Evolutionary conservation across 2,329 filamentous ascomycete species (phyloP).

Genomic region (Microdochium paspali): DNA sequence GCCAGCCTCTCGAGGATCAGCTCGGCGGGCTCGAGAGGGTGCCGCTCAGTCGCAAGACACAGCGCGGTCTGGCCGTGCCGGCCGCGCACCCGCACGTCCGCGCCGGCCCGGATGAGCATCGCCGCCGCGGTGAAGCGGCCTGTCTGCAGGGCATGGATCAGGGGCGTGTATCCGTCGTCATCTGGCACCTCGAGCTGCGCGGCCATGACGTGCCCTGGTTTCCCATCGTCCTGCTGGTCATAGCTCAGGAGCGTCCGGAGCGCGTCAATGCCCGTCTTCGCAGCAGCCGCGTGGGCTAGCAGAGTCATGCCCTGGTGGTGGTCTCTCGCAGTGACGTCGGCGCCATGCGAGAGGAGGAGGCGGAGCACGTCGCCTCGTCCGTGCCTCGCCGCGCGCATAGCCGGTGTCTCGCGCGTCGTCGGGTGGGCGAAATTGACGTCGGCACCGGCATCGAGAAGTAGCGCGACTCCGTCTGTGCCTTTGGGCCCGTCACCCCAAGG

Average conservation of each 20-base stretch:
- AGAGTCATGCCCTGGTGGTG: background rate
- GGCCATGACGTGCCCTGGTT: background rate
- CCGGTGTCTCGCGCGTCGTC: background rate
- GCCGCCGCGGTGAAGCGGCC: background rate
- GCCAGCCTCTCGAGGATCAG: background rate
- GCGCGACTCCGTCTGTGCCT: background rate
- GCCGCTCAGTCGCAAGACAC: background rate
- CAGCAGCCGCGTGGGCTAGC: background rate
- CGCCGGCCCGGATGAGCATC: background rate
- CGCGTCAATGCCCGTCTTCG: background rate
- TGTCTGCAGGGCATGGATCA: background rate
- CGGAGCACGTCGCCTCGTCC: background rate
- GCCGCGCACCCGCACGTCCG: background rate
- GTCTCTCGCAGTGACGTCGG: background rate
- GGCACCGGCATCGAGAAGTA: background rate
- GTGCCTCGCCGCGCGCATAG: background rate
- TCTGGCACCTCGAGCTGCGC: background rate
- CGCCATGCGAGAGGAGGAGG: background rate
- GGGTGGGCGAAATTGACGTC: background rate
- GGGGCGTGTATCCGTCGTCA: background rate
- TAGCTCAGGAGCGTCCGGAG: background rate
- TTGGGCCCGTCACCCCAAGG: background rate
- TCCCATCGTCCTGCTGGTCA: background rate
- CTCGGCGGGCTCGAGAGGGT: background rate
- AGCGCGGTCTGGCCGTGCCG: background rate